Base-by-base conservation (phyloP, 2,329 filamentous ascomycete species). In the Fusarium tupiense region DNA sequence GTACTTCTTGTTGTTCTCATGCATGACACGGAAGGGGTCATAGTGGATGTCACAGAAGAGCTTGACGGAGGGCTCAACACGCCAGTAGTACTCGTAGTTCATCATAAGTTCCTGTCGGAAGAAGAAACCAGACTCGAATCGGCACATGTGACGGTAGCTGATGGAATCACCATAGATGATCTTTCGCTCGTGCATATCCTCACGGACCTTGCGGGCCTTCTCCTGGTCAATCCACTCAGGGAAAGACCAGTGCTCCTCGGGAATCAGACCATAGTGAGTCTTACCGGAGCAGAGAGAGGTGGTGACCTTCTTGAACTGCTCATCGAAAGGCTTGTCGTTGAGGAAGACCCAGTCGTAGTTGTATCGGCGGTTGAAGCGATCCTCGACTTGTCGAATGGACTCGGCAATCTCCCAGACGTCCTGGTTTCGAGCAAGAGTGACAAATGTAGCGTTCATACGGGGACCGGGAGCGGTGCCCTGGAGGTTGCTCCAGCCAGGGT, bases 291-390 rank as follows among this genome's bases (percentile, higher is more conserved):
- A 93, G 43, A 99, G 89, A 3, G 94, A 92, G 9, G 89, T 89
- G 8, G 96, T 99, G 75, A 98, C 88, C 84, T 94, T 96, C 84
- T 95, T 98, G 88, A 99, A 99, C 16, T 91, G 91, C 7, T 94
- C 93, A 81, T 98, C 93, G 80, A 99, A 99, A 2, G 95, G 94
- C 82, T 95, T 91, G 82, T 99, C 96, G 84, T 99, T 99, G 71
- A 99, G 87, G 86, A 99, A 99, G 61, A 99, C 96, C 97, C 97
- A 99, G 82, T 98, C 96, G 85, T 99, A 99, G 86, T 97, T 92
- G 87, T 93, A 98, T 79, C 96, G 93, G 80, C 91, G 91, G 86
- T 99, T 99, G 91, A 99, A 99, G 81, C 96, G 94, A 84, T 99
- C 96, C 85, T 99, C 96, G 64, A 99, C 91, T 81, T 98, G 94